Base-by-base conservation (phyloP, 75 land plant genomes). In the Pinus taeda region DNA sequence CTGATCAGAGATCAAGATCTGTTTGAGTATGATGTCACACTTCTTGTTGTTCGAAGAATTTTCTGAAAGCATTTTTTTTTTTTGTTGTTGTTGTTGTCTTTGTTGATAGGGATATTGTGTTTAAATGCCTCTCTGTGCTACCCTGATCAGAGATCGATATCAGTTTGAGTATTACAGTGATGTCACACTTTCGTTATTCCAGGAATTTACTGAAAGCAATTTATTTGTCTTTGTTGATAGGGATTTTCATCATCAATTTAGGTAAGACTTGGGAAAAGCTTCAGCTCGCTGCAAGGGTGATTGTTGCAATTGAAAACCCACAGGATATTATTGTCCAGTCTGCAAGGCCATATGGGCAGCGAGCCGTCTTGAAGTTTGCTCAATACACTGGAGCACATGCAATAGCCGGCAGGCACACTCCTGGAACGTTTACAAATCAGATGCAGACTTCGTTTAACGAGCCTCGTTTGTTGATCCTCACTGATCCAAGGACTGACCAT, bases 261-360 rank as follows among this genome's bases (percentile, higher is more conserved):
- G 95, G 95, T 1, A 94, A 94, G 72, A 94, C 96, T 4, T 94
- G 90, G 92, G 95, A 93, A 65, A 93, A 93, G 82, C 84, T 93
- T n/a, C 74, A 79, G 78, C 79, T 93, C 59, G 95, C 94, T 21
- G 95, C 95, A 20, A 81, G 95, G 39, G 94, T 93, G 39, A 93
- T 93, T 75, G 95, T 87, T 58, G 95, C 89, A 7, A 90, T 94
- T 61, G 97, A 94, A 81, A 90, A 94, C 74, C 97, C 97, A 0
- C 89, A 92, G 79, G 97, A 94, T 69, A 94, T 94, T 37, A 94
- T 94, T 80, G 97, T 94, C 13, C 97, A 94, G 71, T 94, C 97
- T 80, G 95, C 95, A 15, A 93, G 95, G 79, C 95, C 95, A 8
- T 93, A 93, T 84, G 95, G 95, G 55, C 95, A 93, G 80, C 74